Evolutionary conservation across 2,329 filamentous ascomycete species (phyloP).

Genomic region (Aspergillus transmontanensis): DNA sequence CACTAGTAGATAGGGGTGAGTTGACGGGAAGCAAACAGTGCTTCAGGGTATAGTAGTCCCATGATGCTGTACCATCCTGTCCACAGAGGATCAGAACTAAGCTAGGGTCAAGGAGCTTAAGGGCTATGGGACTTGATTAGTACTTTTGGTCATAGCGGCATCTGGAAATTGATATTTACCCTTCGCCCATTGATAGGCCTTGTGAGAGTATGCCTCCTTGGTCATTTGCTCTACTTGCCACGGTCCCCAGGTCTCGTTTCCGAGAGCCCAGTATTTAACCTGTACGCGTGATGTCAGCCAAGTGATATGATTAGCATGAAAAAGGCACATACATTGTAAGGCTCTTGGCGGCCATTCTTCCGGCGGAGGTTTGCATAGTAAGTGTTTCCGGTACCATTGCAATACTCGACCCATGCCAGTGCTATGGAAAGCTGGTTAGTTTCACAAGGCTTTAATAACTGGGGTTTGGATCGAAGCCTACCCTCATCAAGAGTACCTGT

Average conservation of each 20-base stretch:
- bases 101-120: conserved; percentile 60
- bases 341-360: conserved; percentile 72
- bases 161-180: conserved; percentile 29
- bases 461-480: conserved; percentile 22
- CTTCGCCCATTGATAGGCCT: conserved; percentile 63
- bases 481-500: conserved; percentile 66
- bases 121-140: conserved; percentile 27
- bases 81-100: conserved; percentile 75
- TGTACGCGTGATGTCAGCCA: conserved; percentile 21
- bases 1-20: conserved; percentile 42
- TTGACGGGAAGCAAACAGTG: conserved; percentile 61
- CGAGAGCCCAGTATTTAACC: conserved; percentile 83
- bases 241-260: conserved; percentile 69
- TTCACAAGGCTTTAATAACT: neutral
- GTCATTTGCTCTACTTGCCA: conserved; percentile 64
- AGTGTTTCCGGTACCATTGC: conserved; percentile 75
- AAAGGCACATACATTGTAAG: conserved; percentile 61
- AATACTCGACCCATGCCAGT: conserved; percentile 82
- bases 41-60: conserved; percentile 74
- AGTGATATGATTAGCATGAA: neutral
- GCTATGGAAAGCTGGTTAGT: conserved; percentile 38
- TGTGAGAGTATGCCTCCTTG: conserved; percentile 61
- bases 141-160: neutral
- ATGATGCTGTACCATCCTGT: conserved; percentile 67
- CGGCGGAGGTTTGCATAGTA: conserved; percentile 81